Percentiles rank a stretch among this genome's conserved stretches.
Evolutionary conservation across 2,329 filamentous ascomycete genomes (phyloP).

Genomic region (Pyrenophora graminea): DNA sequence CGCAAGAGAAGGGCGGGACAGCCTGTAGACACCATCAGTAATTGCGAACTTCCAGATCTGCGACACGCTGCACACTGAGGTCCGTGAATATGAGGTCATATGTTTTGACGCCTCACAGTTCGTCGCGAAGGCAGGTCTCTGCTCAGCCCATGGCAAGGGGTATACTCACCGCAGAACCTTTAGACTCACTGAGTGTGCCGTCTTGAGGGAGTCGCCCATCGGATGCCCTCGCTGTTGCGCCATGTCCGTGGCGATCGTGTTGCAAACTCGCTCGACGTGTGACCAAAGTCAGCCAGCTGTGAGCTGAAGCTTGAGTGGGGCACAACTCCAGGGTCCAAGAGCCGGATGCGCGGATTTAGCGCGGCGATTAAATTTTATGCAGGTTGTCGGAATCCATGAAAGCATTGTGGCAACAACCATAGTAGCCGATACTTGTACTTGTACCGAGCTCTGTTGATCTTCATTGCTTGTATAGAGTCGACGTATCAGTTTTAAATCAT

Average conservation of each 20-base stretch:
- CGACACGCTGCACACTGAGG: not conserved
- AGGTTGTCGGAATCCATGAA: not conserved
- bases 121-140: not conserved
- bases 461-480: too few relatives aligned
- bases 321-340: slow-evolving; percentile 5
- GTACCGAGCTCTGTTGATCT: too few relatives aligned
- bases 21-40: slow-evolving; percentile 53
- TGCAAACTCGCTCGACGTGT: slow-evolving; percentile 6
- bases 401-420: not conserved
- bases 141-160: not conserved
- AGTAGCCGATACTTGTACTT: too few relatives aligned
- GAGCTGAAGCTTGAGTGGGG: slow-evolving; percentile 19
- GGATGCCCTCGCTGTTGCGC: slow-evolving; percentile 47
- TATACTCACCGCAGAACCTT: slow-evolving; percentile 77
- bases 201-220: slow-evolving; percentile 45
- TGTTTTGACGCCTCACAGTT: not conserved
- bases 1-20: slow-evolving; percentile 80
- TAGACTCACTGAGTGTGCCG: slow-evolving; percentile 79
- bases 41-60: not conserved
- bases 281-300: slow-evolving; percentile 11
- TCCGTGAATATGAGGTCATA: not conserved
- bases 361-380: slow-evolving; percentile 9
- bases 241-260: slow-evolving; percentile 29
- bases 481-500: not conserved
- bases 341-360: slow-evolving; percentile 8